Conservation (phyloP, 2,329 filamentous ascomycete genomes). For the Fusarium sp. region DNA sequence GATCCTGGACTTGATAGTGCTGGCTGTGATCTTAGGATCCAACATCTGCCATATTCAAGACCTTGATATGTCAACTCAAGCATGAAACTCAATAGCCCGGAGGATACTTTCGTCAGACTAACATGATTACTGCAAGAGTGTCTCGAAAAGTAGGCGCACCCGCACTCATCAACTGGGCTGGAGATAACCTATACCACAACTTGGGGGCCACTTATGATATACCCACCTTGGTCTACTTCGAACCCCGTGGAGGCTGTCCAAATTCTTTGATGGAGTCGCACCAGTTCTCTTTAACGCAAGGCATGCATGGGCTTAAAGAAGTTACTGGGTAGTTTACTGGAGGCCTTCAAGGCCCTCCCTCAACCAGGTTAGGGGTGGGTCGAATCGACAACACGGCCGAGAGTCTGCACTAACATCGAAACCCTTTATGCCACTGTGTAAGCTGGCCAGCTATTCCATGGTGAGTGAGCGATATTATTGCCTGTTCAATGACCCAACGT, state of each 20-base stretch:
- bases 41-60: background rate
- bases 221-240: background rate
- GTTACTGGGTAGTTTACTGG: background rate
- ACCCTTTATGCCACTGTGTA: background rate
- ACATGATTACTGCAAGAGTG: background rate
- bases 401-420: background rate
- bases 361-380: background rate
- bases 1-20: background rate
- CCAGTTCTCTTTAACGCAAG: background rate
- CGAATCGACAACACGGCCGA: background rate
- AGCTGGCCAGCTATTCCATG: background rate
- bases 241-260: background rate
- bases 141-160: background rate
- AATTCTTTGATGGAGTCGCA: background rate
- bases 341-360: background rate
- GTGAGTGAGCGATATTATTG: background rate
- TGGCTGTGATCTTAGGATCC: background rate
- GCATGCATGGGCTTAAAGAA: background rate
- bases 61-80: background rate
- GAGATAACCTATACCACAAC: background rate
- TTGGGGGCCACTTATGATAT: background rate
- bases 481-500: background rate
- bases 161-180: background rate
- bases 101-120: too few species aligned
- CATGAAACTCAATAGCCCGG: background rate